Conservation (phyloP, 2,329 filamentous ascomycete species). For the Cryphonectria japonica region DNA sequence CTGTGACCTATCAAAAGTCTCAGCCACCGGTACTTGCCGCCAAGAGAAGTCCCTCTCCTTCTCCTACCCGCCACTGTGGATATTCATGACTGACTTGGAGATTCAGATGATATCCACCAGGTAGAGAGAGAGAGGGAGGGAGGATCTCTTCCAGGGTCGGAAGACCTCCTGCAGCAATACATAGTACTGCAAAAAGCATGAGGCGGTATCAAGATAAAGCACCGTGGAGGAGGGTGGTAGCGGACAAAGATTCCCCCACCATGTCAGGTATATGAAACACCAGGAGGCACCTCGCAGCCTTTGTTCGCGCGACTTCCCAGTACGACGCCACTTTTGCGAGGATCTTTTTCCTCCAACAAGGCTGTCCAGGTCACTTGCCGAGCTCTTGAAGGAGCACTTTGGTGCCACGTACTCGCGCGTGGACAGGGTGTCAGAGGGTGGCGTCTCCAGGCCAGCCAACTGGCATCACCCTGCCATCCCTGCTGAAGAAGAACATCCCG, state of each 20-base stretch:
- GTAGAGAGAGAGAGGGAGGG: slow-evolving; percentile 12
- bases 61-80: slow-evolving; percentile 16
- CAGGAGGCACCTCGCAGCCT: slow-evolving; percentile 18
- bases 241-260: slow-evolving; percentile 22
- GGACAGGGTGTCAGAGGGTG: slow-evolving; percentile 19
- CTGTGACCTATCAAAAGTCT: background rate
- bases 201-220: slow-evolving; percentile 26
- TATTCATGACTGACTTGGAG: slow-evolving; percentile 15
- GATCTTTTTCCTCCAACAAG: background rate
- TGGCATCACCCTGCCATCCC: slow-evolving; percentile 24
- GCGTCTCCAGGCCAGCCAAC: slow-evolving; percentile 15
- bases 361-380: slow-evolving; percentile 8
- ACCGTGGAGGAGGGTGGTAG: slow-evolving; percentile 16
- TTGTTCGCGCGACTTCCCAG: slow-evolving; percentile 22
- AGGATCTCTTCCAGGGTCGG: slow-evolving; percentile 19
- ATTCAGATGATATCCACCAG: slow-evolving; percentile 4
- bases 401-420: slow-evolving; percentile 10
- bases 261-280: slow-evolving; percentile 31
- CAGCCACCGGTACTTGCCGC: background rate
- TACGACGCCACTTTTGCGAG: slow-evolving; percentile 18
- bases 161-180: slow-evolving; percentile 13
- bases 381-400: background rate
- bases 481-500: background rate
- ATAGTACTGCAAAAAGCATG: slow-evolving; percentile 5
- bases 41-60: background rate